Conservation (phyloP, 2,329 filamentous ascomycete species). For the Aspergillus candidus region DNA sequence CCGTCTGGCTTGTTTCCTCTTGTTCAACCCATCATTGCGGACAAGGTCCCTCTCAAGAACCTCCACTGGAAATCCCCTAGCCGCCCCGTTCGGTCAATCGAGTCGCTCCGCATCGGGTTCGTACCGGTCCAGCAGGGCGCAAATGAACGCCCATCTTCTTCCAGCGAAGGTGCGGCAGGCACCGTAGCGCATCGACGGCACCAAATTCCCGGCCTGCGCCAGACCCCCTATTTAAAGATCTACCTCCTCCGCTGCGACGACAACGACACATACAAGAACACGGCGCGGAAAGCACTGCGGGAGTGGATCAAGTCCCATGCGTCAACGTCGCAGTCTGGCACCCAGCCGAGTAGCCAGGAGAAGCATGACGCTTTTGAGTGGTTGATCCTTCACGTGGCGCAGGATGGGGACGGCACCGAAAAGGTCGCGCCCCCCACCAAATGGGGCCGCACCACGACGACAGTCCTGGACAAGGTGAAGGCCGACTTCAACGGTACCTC, state of each 20-base stretch:
- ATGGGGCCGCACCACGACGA: conserved; percentile 73
- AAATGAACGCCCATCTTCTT: conserved; percentile 28
- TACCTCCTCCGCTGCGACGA: conserved; percentile 90
- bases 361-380: conserved; percentile 97
- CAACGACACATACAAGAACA: conserved; percentile 84
- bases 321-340: conserved; percentile 46
- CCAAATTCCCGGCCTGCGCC: conserved; percentile 88
- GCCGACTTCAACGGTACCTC: conserved; percentile 79
- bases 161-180: conserved; percentile 32
- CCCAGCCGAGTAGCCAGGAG: conserved; percentile 61
- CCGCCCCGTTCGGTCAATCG: conserved; percentile 85
- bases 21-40: conserved; percentile 68
- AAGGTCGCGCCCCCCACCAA: conserved; percentile 60
- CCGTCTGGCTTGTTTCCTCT: conserved; percentile 82
- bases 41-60: conserved; percentile 78
- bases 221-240: conserved; percentile 89
- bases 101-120: conserved; percentile 84
- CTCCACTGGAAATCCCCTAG: conserved; percentile 96
- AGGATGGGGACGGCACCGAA: conserved; percentile 65
- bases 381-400: conserved; percentile 89
- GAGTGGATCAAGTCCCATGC: conserved; percentile 86
- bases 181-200: conserved; percentile 60
- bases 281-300: conserved; percentile 68
- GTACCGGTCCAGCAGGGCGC: conserved; percentile 53
- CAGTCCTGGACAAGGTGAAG: conserved; percentile 80